Evolutionary conservation across 1,284 basidiomycete genomes (phyloP), one percentile per base, ranked within the genome.

Genomic region (Inonotus obliquus): DNA sequence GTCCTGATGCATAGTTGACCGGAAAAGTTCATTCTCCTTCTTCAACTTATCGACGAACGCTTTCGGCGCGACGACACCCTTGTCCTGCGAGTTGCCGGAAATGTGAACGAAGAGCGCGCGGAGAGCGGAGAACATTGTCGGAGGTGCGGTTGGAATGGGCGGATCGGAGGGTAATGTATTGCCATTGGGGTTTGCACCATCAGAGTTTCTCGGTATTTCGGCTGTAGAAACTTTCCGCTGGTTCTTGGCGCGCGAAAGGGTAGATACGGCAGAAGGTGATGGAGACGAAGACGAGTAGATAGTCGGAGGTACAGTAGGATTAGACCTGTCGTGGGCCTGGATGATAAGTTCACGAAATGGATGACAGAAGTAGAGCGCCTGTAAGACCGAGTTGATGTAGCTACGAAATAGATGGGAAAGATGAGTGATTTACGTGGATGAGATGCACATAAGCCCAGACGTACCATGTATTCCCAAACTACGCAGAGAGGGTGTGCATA

Each of bases 301-400:
- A 67, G 55, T 27, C 62, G 65, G 49, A 35, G 67, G n/a, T 63
- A 44, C 13, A 65, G 70, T 59, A 59, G 68, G 66, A 41, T 62
- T 63, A 9, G 79, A 79, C 29, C 72, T 73, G 69, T 82, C 80
- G 25, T 79, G 74, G 63, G 85, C 81, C 54, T 86, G 80, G 54
- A 85, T 79, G 65, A 94, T 76, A 62, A 91, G 87, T 48, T 91
- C 83, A 44, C 91, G 81, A 70, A 94, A 92, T 0, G 91, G 90
- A n/a, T 80, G 74, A 67, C 91, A 92, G 67, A 89, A 91, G 76
- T 98, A 99, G 59, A 99, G 85, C 0, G 96, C 90, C 74, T 99
- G 96, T 10, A 99, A 82, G 29, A 99, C 93, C 17, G 96, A 98
- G 76, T 98, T 99, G 78, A 92, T 95, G 75, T 99, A 99, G 77